Percentiles rank a stretch among this genome's conserved stretches.
phyloP scores from a whole-genome alignment of 2,329 filamentous ascomycete species.

The Cylindrodendrum hubeiense region DNA sequence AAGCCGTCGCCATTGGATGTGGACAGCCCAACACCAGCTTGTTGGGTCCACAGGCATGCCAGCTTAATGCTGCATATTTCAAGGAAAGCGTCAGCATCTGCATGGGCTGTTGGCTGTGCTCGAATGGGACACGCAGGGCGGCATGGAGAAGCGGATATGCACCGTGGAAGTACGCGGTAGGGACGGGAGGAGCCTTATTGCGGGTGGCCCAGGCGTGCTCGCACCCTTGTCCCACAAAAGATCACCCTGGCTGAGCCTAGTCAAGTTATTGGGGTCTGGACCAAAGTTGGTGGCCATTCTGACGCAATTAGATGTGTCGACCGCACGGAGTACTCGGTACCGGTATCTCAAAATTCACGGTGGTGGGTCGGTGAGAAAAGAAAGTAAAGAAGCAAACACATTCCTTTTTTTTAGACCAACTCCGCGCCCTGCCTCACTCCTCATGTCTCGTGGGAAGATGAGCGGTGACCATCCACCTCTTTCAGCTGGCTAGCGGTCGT shows the following conservation, averaged over 20 bases:
- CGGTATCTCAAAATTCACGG: constrained; percentile 3
- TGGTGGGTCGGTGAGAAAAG: constrained; percentile 4
- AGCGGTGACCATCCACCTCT: constrained; percentile 33
- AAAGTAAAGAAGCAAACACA: constrained; percentile 13
- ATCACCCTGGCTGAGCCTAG: constrained; percentile 15
- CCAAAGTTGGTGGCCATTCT: constrained; percentile 18
- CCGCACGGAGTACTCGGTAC: background rate
- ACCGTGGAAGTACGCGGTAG: constrained; percentile 42
- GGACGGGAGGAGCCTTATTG: constrained; percentile 52
- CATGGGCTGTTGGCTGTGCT: constrained; percentile 6
- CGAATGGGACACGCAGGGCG: constrained; percentile 11
- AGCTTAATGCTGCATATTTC: constrained; percentile 21
- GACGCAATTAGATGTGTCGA: constrained; percentile 18
- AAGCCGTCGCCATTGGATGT: constrained; percentile 2
- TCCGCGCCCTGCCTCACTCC: constrained; percentile 15
- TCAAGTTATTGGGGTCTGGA: constrained; percentile 22
- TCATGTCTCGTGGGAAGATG: constrained; percentile 22
- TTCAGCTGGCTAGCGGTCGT: constrained; percentile 39
- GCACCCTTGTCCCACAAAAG: constrained; percentile 23
- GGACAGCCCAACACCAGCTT: background rate
- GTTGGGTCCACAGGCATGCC: constrained; percentile 22
- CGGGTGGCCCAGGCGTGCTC: constrained; percentile 41
- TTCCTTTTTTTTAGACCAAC: constrained; percentile 2
- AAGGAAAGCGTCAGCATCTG: constrained; percentile 14
- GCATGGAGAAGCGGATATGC: constrained; percentile 25